Percentiles rank a stretch among this genome's conserved stretches.
Evolutionary conservation across 2,329 filamentous ascomycete genomes (phyloP).

Genomic region (Fusarium irregulare): DNA sequence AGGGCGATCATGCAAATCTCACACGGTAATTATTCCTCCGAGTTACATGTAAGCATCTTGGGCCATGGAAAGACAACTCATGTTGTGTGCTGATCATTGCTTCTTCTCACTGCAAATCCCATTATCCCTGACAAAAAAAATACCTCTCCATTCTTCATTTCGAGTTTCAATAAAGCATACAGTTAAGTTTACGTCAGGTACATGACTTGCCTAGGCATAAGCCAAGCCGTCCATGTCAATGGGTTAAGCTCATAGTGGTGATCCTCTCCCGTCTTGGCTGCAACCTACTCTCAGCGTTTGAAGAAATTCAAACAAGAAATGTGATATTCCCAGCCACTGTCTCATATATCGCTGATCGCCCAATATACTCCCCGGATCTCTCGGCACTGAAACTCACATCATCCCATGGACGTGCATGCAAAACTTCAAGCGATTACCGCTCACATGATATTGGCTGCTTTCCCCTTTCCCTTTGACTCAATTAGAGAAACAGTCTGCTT

Average conservation of each 20-base stretch:
- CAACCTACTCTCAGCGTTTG: conserved; percentile 8
- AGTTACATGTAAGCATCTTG: conserved; percentile 13
- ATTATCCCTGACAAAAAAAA: conserved; percentile 1
- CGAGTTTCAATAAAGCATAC: neutral
- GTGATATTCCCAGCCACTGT: conserved; percentile 13
- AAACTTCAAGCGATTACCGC: neutral
- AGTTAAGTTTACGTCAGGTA: conserved; percentile 6
- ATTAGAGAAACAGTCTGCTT: conserved; percentile 23
- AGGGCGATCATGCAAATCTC: conserved; percentile 27
- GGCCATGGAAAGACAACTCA: neutral
- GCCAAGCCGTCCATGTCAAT: neutral
- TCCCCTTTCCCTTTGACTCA: neutral
- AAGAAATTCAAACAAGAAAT: conserved; percentile 13
- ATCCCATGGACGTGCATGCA: conserved; percentile 10
- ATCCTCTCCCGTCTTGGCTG: conserved; percentile 38
- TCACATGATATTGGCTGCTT: conserved; percentile 15
- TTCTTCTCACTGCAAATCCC: neutral
- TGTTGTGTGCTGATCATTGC: conserved; percentile 24
- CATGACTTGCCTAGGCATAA: conserved; percentile 8
- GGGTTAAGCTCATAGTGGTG: conserved; percentile 18
- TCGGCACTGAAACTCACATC: conserved; percentile 25
- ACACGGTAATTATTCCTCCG: conserved; percentile 25
- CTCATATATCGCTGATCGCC: conserved; percentile 27
- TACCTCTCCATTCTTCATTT: neutral
- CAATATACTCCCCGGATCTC: conserved; percentile 29